Percentiles rank a stretch among this genome's conserved stretches.
Evolutionary conservation across 1,284 basidiomycete species (phyloP).

Genomic region (Sphaerobolus stellatus): DNA sequence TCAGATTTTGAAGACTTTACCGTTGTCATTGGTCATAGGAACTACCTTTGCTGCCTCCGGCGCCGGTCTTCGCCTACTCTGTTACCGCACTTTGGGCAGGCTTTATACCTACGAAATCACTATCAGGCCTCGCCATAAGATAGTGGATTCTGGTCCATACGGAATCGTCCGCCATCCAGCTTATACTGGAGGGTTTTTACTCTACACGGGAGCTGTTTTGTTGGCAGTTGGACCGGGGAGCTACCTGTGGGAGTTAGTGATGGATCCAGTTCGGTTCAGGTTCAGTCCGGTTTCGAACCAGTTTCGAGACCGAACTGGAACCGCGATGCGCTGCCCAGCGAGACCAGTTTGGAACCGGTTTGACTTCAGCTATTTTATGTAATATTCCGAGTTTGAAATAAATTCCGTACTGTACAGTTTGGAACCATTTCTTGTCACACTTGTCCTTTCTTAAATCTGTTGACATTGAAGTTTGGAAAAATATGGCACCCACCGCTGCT

Average conservation of each 20-base stretch:
- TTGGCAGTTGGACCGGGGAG: conserved; percentile 18
- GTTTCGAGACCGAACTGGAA: too few species aligned
- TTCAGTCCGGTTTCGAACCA: too few species aligned
- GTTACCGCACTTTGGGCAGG: conserved; percentile 44
- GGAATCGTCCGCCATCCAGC: conserved; percentile 49
- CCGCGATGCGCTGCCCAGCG: too few species aligned
- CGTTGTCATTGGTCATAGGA: conserved; percentile 49
- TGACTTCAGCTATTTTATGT: too few species aligned
- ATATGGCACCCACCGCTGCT: too few species aligned
- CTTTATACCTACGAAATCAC: conserved; percentile 66
- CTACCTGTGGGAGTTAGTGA: neutral
- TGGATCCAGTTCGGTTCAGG: too few species aligned
- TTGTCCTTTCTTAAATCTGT: too few species aligned
- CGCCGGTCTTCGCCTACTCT: conserved; percentile 37
- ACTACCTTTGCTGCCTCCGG: conserved; percentile 49
- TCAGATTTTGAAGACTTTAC: conserved; percentile 29
- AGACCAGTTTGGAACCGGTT: too few species aligned
- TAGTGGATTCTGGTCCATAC: conserved; percentile 56
- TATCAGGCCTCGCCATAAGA: conserved; percentile 50
- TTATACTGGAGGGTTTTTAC: conserved; percentile 36
- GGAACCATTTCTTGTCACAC: too few species aligned
- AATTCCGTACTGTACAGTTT: too few species aligned
- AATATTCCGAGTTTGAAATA: too few species aligned
- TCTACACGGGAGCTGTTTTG: conserved; percentile 27
- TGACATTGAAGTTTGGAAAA: too few species aligned